A percentile compares a stretch with the other conserved stretches of the same genome.
These are phyloP conservation scores for Fusarium guadeloupense DNA, from an alignment of 2,329 filamentous ascomycete genomes.

Conservation along the genomic window DNA sequence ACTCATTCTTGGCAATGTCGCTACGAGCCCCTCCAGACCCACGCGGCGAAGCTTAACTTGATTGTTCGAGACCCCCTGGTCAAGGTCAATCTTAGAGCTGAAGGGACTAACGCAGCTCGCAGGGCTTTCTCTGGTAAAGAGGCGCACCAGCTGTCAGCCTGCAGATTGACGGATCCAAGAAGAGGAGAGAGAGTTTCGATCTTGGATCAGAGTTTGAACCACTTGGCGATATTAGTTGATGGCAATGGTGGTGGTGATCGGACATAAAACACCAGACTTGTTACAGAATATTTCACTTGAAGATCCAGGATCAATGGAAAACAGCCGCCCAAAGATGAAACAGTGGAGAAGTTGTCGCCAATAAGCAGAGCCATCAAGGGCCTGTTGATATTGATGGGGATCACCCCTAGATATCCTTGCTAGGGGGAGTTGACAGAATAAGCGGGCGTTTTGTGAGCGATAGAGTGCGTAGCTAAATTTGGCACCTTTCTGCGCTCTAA, in stretches of 20 bases:
- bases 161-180: constrained; percentile 1
- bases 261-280: constrained; percentile 27
- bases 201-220: constrained; percentile 4
- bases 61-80: constrained; percentile 37
- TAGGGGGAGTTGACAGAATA: constrained; percentile 3
- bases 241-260: not conserved
- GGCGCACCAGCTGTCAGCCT: constrained; percentile 12
- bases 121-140: constrained; percentile 14
- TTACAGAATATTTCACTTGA: constrained; percentile 26
- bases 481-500: not conserved
- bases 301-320: constrained; percentile 18
- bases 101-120: constrained; percentile 16
- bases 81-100: constrained; percentile 29
- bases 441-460: too few species aligned
- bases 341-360: constrained; percentile 29
- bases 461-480: not conserved
- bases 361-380: constrained; percentile 10
- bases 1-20: constrained; percentile 22
- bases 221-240: not conserved
- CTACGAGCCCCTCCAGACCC: constrained; percentile 23
- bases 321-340: constrained; percentile 27
- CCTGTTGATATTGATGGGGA: constrained; percentile 28
- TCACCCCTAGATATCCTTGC: constrained; percentile 19
- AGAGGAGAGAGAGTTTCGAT: not conserved
- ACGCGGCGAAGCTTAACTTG: constrained; percentile 43